Conservation (phyloP, 2,329 filamentous ascomycete species). For the Fusarium euwallaceae region DNA sequence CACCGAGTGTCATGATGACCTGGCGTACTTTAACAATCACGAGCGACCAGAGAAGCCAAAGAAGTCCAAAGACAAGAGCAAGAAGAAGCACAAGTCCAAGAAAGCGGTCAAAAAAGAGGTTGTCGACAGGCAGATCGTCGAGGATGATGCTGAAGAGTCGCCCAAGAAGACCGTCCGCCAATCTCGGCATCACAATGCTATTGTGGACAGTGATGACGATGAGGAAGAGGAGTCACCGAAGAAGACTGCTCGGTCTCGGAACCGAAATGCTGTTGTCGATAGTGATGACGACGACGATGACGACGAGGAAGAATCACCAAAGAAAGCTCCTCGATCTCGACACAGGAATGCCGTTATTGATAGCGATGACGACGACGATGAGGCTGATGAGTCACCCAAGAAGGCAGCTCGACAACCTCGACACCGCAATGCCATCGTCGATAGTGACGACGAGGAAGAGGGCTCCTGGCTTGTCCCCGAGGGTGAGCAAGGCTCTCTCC, state of each 20-base stretch:
- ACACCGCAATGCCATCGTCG: neutral
- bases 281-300: slow-evolving; percentile 53
- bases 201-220: slow-evolving; percentile 67
- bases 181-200: slow-evolving; percentile 65
- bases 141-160: slow-evolving; percentile 18
- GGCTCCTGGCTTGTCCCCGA: slow-evolving; percentile 86
- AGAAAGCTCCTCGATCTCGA: neutral
- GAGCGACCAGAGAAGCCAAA: slow-evolving; percentile 53
- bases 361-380: neutral
- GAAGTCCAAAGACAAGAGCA: slow-evolving; percentile 35
- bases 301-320: slow-evolving; percentile 61
- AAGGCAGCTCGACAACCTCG: neutral
- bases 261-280: slow-evolving; percentile 70
- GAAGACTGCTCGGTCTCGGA: slow-evolving; percentile 54
- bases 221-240: slow-evolving; percentile 23
- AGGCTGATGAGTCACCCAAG: neutral
- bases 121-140: slow-evolving; percentile 28
- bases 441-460: slow-evolving; percentile 68
- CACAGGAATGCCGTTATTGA: neutral
- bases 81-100: slow-evolving; percentile 37
- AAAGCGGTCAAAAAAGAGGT: slow-evolving; percentile 21
- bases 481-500: slow-evolving; percentile 69
- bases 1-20: slow-evolving; percentile 79
- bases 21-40: slow-evolving; percentile 71
- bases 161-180: slow-evolving; percentile 44